Evolutionary conservation across 2,329 filamentous ascomycete species (phyloP).

Genomic region (Pyrenophora seminiperda): DNA sequence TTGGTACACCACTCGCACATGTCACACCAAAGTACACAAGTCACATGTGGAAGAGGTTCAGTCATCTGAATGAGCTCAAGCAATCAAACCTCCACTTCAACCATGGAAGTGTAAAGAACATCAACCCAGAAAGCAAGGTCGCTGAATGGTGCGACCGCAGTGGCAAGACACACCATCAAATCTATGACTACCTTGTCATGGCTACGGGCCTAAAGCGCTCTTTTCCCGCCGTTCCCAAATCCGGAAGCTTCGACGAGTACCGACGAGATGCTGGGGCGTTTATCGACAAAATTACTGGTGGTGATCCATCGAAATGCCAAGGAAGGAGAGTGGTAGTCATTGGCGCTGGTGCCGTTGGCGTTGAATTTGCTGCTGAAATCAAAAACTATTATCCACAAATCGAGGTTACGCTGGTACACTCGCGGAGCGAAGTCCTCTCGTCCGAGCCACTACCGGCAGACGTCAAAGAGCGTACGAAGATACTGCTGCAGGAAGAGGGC

Average conservation of each 20-base stretch:
- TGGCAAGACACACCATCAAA: constrained; percentile 51
- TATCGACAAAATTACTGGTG: constrained; percentile 54
- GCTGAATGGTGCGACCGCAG: constrained; percentile 61
- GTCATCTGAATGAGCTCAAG: constrained; percentile 69
- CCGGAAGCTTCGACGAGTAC: constrained; percentile 65
- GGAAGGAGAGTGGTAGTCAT: constrained; percentile 67
- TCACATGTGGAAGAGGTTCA: constrained; percentile 73
- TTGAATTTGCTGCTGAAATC: constrained; percentile 81
- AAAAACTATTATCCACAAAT: constrained; percentile 68
- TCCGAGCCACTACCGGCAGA: constrained; percentile 73
- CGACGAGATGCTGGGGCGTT: constrained; percentile 66
- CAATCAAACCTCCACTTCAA: constrained; percentile 66
- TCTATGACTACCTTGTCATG: constrained; percentile 77
- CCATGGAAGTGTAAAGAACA: constrained; percentile 65
- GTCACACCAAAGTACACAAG: constrained; percentile 66
- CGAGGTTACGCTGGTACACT: constrained; percentile 76
- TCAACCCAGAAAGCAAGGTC: constrained; percentile 65
- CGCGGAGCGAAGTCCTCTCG: constrained; percentile 70
- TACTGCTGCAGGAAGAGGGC: constrained; percentile 64
- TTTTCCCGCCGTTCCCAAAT: constrained; percentile 75
- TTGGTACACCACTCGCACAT: constrained; percentile 75
- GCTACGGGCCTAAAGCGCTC: constrained; percentile 71
- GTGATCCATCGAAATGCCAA: constrained; percentile 30
- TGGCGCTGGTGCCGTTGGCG: constrained; percentile 79
- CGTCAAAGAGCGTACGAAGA: constrained; percentile 66